phyloP scores from a whole-genome alignment of 2,329 filamentous ascomycete genomes.

The Beauveria sp. region DNA sequence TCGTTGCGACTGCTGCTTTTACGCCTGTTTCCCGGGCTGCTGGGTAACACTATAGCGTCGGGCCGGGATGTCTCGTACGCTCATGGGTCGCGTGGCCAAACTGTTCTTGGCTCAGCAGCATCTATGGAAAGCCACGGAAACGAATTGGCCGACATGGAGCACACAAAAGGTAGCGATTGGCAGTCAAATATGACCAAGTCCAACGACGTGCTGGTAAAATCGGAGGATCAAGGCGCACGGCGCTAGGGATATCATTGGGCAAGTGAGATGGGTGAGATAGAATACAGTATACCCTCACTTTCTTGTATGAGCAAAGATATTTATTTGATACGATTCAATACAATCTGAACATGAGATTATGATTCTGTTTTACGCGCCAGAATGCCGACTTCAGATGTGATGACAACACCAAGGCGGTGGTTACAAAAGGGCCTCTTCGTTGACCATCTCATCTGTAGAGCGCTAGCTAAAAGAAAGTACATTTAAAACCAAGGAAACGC shows the following conservation, averaged over 20 bases:
- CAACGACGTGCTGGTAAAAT: not conserved
- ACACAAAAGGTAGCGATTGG: not conserved
- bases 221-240: not conserved
- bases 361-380: no score
- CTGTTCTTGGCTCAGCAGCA: not conserved
- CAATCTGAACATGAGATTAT: no score
- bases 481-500: not conserved
- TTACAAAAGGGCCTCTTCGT: no score
- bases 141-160: not conserved
- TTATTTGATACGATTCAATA: no score
- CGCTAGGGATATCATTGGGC: not conserved
- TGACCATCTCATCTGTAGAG: not conserved
- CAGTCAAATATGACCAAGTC: not conserved
- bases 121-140: not conserved
- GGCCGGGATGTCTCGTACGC: not conserved
- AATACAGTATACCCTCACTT: no score
- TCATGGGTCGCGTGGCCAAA: not conserved
- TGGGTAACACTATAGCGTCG: conserved; percentile 5
- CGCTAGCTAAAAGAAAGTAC: not conserved
- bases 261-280: not conserved
- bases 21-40: conserved; percentile 14
- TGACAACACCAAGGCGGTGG: no score
- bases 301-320: not conserved
- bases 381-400: no score
- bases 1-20: conserved; percentile 16